Evolutionary conservation across 2,329 filamentous ascomycete genomes (phyloP), one percentile per base, ranked within the genome.

Genomic region (Metarhizium humberi): DNA sequence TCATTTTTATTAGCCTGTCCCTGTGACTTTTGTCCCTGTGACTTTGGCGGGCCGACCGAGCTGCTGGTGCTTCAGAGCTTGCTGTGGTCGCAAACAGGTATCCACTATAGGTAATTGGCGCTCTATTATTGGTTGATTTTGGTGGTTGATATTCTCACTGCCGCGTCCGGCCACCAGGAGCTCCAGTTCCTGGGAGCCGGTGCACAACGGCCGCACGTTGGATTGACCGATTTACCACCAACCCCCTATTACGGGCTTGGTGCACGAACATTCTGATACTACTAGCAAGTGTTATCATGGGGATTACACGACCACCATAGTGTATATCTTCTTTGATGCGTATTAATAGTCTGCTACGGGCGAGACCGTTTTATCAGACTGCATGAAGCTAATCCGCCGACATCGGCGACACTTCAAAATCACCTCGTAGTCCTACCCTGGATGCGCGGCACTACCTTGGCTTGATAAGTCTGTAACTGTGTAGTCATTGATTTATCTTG

Each of bases 1-100:
- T 60, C 59, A 58, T 61, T 62, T 60, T 61, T 63, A 57, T 55
- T 57, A 50, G 49, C 64, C 57, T 56, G 55, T 66, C 65, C 66
- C 66, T 69, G 67, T 68, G 64, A 68, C 66, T 58, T 25, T 25
- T 25, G 25, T 25, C 25, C 25, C 25, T 25, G 25, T 25, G 25
- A 25, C 25, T 25, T 57, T 47, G 38, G 16, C 36, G 50, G 34
- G 38, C 50, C 20, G 20, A 45, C 25, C 7, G 50, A 16, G 43
- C 50, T 25, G 25, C 25, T 25, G 3, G 25, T 25, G 25, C 25
- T 25, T 25, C 25, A 25, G 25, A 25, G 25, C 25, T 25, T 25
- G 25, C 25, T 25, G 43, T 16, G 14, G 40, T 13, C 38, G 11
- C 6, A 18, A 13, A n/a, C 7, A 3, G 13, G 45, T 38, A 11